phyloP scores from a whole-genome alignment of 768 basidiomycete species.

The Russula virescens region DNA sequence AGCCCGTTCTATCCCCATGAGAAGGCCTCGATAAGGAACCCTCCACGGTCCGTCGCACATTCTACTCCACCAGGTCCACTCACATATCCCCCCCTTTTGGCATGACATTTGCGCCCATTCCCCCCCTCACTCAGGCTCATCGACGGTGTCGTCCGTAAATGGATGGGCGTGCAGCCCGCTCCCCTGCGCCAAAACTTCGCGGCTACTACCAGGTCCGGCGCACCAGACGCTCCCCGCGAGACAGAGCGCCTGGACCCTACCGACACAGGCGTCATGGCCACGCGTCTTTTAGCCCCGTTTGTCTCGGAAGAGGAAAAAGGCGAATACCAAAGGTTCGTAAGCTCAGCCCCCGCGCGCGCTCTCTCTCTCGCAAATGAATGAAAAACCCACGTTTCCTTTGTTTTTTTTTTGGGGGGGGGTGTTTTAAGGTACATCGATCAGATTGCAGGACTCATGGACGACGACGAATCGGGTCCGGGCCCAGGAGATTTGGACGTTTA shows the following conservation, averaged over 20 bases:
- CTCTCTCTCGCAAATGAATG: background rate
- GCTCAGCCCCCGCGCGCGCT: background rate
- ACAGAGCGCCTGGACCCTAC: constrained; percentile 15
- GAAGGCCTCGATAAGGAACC: constrained; percentile 26
- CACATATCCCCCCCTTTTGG: background rate
- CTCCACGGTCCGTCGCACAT: constrained; percentile 38
- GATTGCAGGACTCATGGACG: constrained; percentile 15
- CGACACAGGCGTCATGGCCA: constrained; percentile 17
- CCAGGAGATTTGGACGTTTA: constrained; percentile 16
- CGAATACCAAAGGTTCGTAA: constrained; percentile 20
- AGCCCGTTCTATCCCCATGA: constrained; percentile 73
- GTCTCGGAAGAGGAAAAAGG: constrained; percentile 24
- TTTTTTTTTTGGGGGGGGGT: background rate
- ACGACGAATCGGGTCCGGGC: constrained; percentile 10
- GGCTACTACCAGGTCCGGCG: background rate
- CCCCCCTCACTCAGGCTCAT: constrained; percentile 51
- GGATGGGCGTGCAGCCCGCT: constrained; percentile 58
- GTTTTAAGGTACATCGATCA: constrained; percentile 20
- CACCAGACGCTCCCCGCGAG: constrained; percentile 8
- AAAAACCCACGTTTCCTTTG: background rate
- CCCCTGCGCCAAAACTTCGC: background rate
- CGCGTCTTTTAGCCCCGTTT: constrained; percentile 12
- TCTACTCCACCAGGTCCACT: no score
- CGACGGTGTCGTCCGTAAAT: constrained; percentile 71
- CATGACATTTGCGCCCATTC: background rate